phyloP scores from a whole-genome alignment of 2,329 filamentous ascomycete genomes.

The Fusarium protoensiforme region DNA sequence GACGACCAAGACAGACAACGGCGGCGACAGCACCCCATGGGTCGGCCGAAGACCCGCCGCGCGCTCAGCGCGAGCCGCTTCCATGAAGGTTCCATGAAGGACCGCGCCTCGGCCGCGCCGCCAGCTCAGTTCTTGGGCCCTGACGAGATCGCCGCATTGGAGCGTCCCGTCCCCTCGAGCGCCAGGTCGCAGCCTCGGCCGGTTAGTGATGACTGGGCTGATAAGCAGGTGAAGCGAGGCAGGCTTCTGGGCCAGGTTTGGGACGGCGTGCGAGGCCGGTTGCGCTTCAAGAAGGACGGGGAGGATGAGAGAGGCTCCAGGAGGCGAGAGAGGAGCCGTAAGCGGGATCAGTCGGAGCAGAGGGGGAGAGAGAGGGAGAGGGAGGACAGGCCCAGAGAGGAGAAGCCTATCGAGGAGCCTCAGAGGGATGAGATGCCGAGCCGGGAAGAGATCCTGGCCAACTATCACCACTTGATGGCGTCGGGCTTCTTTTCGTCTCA shows the following conservation, averaged over 20 bases:
- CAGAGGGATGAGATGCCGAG: conserved; percentile 44
- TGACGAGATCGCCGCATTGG: conserved; percentile 46
- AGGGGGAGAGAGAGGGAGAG: conserved; percentile 29
- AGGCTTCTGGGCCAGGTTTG: conserved; percentile 52
- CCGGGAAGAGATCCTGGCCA: conserved; percentile 65
- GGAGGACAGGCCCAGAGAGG: conserved; percentile 24
- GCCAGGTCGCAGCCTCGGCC: conserved; percentile 28
- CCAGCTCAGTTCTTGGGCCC: conserved; percentile 73
- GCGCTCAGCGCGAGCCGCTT: conserved; percentile 62
- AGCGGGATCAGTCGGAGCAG: conserved; percentile 28
- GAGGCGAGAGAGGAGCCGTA: conserved; percentile 37
- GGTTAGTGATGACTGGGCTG: conserved; percentile 47
- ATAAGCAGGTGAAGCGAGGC: conserved; percentile 45
- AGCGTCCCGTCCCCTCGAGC: conserved; percentile 37
- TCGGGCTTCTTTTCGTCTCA: conserved; percentile 69
- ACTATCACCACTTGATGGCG: conserved; percentile 66
- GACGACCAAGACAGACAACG: not conserved
- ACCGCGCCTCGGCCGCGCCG: conserved; percentile 77
- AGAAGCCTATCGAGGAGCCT: conserved; percentile 9
- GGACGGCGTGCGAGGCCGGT: conserved; percentile 50
- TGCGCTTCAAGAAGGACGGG: conserved; percentile 44
- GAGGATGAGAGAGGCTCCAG: conserved; percentile 39
- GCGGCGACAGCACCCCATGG: conserved; percentile 35
- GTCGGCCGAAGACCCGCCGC: conserved; percentile 48
- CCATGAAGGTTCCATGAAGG: conserved; percentile 88